phyloP scores from a whole-genome alignment of 2,329 filamentous ascomycete species.

The Stemphylium beticola region DNA sequence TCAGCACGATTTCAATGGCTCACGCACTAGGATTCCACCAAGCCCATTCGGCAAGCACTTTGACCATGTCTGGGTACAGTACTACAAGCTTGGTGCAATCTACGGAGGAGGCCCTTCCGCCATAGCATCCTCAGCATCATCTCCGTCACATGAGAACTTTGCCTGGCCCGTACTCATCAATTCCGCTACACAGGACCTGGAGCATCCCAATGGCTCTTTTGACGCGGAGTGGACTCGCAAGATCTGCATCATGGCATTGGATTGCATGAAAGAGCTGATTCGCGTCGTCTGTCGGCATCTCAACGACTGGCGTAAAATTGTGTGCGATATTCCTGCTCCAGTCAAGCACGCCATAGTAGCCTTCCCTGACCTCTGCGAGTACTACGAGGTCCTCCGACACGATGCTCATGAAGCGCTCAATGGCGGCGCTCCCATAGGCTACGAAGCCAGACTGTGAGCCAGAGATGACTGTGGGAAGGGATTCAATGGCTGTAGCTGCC shows the following conservation, averaged over 20 bases:
- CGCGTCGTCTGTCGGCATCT: slow-evolving; percentile 18
- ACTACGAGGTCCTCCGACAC: slow-evolving; percentile 26
- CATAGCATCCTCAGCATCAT: not conserved
- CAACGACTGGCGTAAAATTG: slow-evolving; percentile 26
- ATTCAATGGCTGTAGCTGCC: not conserved
- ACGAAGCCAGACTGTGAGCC: slow-evolving; percentile 1
- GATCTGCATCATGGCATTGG: slow-evolving; percentile 22
- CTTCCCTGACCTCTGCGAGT: slow-evolving; percentile 26
- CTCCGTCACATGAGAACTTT: slow-evolving; percentile 21
- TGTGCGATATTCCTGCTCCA: slow-evolving; percentile 29
- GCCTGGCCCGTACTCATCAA: slow-evolving; percentile 35
- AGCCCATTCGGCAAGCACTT: slow-evolving; percentile 27
- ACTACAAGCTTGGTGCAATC: slow-evolving; percentile 27
- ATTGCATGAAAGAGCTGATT: slow-evolving; percentile 32
- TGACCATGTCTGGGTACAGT: slow-evolving; percentile 26
- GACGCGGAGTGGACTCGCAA: slow-evolving; percentile 24
- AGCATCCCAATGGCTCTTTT: slow-evolving; percentile 29
- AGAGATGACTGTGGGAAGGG: not conserved
- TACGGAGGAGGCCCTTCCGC: slow-evolving; percentile 11
- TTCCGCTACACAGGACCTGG: slow-evolving; percentile 31
- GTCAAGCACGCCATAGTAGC: slow-evolving; percentile 21
- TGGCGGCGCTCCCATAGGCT: slow-evolving; percentile 26
- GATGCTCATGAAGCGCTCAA: slow-evolving; percentile 27
- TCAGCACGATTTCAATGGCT: slow-evolving; percentile 18
- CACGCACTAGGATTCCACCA: slow-evolving; percentile 12